A percentile compares a stretch with the other conserved stretches of the same genome.
These are phyloP conservation scores for Penstemon newberryi DNA, from an alignment of 257 asterid genomes.

Conservation along the genomic window DNA sequence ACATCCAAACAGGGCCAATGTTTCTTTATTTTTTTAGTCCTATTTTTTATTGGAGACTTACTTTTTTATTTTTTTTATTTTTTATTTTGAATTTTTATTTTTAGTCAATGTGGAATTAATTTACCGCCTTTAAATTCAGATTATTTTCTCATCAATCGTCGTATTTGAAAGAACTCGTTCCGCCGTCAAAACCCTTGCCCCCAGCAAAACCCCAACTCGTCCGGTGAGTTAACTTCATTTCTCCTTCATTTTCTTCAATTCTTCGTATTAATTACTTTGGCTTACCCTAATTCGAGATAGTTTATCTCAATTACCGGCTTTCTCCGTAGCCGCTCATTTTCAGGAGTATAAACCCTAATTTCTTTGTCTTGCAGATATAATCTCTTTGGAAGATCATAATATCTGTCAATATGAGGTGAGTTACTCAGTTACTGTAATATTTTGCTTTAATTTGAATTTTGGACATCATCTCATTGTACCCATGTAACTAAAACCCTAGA, in stretches of 20 bases:
- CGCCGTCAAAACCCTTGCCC: conserved; percentile 33
- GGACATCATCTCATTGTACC: background rate
- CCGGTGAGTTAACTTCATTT: conserved; percentile 25
- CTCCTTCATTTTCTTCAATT: conserved; percentile 18
- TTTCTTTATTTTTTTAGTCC: too few relatives aligned
- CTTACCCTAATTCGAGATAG: background rate
- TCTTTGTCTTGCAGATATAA: conserved; percentile 10
- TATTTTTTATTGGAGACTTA: too few relatives aligned
- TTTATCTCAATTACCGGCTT: background rate
- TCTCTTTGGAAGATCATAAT: conserved; percentile 17
- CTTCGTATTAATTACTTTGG: background rate
- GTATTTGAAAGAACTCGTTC: conserved; percentile 7
- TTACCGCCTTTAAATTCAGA: too few relatives aligned
- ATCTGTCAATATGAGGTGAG: conserved; percentile 34
- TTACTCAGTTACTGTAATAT: background rate
- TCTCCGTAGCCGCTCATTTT: conserved; percentile 13
- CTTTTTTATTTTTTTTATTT: too few relatives aligned
- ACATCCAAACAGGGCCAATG: too few relatives aligned
- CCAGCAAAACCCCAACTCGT: conserved; percentile 5
- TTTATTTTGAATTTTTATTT: too few relatives aligned
- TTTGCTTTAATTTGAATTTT: conserved; percentile 5
- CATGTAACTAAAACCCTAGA: conserved; percentile 26
- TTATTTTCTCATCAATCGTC: background rate
- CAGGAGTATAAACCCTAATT: conserved; percentile 32
- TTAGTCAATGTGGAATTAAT: too few relatives aligned